Evolutionary conservation across 495 filamentous ascomycete genomes (phyloP), one percentile per base, ranked within the genome.

Genomic region (Lentithecium fluviatile): DNA sequence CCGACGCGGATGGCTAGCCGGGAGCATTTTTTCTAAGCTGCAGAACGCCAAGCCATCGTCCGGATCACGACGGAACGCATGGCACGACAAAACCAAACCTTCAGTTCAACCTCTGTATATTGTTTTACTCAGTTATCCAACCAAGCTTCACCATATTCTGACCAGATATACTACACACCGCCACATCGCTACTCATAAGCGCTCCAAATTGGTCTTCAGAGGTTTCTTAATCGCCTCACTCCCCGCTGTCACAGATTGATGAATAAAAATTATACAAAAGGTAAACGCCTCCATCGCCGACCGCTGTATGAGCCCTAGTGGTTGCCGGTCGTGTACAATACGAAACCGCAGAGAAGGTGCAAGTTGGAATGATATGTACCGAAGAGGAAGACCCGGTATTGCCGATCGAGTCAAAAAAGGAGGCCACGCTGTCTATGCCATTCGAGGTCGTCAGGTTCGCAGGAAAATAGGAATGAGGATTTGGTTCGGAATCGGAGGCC

Each of bases 221-320:
- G 23, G 6, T 15, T 4, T 4, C 20, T 12, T 15, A 25, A 6
- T 13, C 2, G 19, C 45, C 45, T 21, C 45, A 15, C 21, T 29
- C 45, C 21, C 45, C 24, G 21, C 23, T 17, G 11, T 11, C 37
- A 52, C 34, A 43, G 24, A 64, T 32, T 32, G 29, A 49, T 34
- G 45, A 65, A 60, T 65, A 65, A 13, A 64, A 59, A 64, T 64
- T 64, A 64, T 46, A 63, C 52, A 57, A 15, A 59, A 64, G 32
- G 24, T 56, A 23, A 64, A 63, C 60, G 52, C 60, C 60, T 24
- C 59, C 38, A 19, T 63, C 49, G 32, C 38, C 54, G 8, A 15
- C 49, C 58, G 6, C 40, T 59, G 29, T 57, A 48, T 54, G 17
- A 21, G 17, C 61, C 61, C 54, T 57, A 57, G 37, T 12, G 42